Percentiles rank a stretch among this genome's conserved stretches.
Evolutionary conservation across 2,329 filamentous ascomycete genomes (phyloP).

Genomic region (Ramularia endophylla): DNA sequence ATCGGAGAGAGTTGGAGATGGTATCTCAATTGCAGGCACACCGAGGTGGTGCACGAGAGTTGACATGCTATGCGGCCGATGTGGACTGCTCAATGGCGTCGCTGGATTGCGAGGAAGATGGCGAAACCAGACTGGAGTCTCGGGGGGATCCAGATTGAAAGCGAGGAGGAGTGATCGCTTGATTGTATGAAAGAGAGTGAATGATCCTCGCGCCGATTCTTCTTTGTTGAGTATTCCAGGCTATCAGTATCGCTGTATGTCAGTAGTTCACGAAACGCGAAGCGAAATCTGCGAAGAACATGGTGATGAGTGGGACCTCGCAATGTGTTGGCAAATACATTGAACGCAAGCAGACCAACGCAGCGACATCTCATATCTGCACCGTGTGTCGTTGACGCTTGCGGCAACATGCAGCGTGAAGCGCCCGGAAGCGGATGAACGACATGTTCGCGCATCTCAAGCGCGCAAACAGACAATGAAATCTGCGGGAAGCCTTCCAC

Average conservation of each 20-base stretch:
- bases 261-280: not conserved
- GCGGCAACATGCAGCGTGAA: constrained; percentile 12
- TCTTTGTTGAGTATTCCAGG: not conserved
- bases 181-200: not conserved
- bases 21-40: constrained; percentile 24
- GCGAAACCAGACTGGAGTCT: constrained; percentile 29
- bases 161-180: not conserved
- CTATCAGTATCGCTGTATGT: not conserved
- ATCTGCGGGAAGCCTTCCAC: constrained; percentile 4
- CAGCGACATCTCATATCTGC: constrained; percentile 8
- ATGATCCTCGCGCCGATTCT: not conserved
- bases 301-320: not conserved
- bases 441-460: constrained; percentile 9
- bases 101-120: constrained; percentile 18
- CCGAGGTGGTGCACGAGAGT: constrained; percentile 15
- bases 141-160: constrained; percentile 25
- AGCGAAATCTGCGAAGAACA: not conserved
- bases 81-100: constrained; percentile 10
- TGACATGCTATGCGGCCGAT: constrained; percentile 16
- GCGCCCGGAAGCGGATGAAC: constrained; percentile 9
- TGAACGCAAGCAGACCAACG: constrained; percentile 17
- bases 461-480: constrained; percentile 21
- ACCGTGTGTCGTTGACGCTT: constrained; percentile 23
- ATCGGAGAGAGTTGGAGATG: constrained; percentile 22
- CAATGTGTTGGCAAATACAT: constrained; percentile 7